Base-by-base conservation (phyloP, 2,329 filamentous ascomycete species). In the Aspergillus niger region DNA sequence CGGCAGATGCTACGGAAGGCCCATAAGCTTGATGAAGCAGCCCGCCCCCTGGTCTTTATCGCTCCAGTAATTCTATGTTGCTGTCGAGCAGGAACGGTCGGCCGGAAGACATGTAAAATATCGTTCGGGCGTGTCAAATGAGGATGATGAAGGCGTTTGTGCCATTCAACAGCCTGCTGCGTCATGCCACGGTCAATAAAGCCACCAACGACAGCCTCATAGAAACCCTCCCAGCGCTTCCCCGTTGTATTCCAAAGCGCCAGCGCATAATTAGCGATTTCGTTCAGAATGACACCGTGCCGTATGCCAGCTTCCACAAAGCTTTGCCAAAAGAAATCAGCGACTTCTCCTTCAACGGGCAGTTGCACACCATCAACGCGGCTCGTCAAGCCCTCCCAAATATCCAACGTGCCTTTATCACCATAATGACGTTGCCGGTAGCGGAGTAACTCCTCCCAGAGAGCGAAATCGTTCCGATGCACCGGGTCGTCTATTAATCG, bases 361-460 rank as follows among this genome's bases (percentile, higher is more conserved):
- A 81, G 60, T 17, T 70, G 56, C 1, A 77, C 62, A 2, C 63
- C 69, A n/a, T 64, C 62, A 22, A 69, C 62, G 53, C 77, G 72
- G 26, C 61, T 58, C 24, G 69, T 72, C 38, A 81, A 55, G 17
- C 74, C 77, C 50, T 74, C 68, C 74, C 76, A 81, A 36, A 81
- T 78, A 44, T 73, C 70, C 32, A 76, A 62, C 15, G 76, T 77
- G 5, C 80, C 80, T 50, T 74, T 64, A 26, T 77, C 71, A 10
- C 79, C 80, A 64, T 80, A 75, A 57, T 75, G 74, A 2, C 78
- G 76, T 61, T 77, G 76, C 26, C 77, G 74, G 62, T 78, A 79
- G 10, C 72, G 68, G n/a, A 82, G 69, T 26, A 82, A 65, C 47
- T 80, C 74, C 43, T 75, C 74, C 80, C 80, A 82, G 13, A 81